These are phyloP conservation scores for Spathaspora gorwiae DNA, from an alignment of 805 yeast species.

Conservation along the genomic window DNA sequence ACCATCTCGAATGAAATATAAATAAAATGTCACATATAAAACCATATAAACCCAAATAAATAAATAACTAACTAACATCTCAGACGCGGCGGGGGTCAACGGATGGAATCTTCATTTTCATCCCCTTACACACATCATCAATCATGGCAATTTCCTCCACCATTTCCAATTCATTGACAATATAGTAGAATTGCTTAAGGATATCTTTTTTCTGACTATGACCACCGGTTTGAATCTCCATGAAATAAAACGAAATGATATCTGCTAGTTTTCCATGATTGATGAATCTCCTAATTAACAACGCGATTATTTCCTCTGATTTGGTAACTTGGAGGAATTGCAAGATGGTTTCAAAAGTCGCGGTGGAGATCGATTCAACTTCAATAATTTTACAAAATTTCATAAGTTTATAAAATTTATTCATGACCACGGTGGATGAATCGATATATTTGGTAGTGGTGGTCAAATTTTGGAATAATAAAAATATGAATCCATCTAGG, in stretches of 20 bases:
- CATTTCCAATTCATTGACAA: slow-evolving; percentile 22
- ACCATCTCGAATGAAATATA: no score
- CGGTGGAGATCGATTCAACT: slow-evolving; percentile 15
- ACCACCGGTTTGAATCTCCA: slow-evolving; percentile 19
- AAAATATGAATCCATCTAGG: not conserved
- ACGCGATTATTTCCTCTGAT: slow-evolving; percentile 18
- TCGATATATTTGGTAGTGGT: not conserved
- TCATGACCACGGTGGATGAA: not conserved
- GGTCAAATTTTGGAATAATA: not conserved
- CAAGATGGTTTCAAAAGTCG: slow-evolving; percentile 21
- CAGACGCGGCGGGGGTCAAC: no score
- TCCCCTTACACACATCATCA: slow-evolving; percentile 2
- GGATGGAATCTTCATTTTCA: no score
- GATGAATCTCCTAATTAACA: slow-evolving; percentile 23
- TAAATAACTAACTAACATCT: no score
- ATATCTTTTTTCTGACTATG: slow-evolving; percentile 16
- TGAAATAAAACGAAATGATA: slow-evolving; percentile 27
- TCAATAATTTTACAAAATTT: slow-evolving; percentile 20
- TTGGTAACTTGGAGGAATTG: slow-evolving; percentile 20
- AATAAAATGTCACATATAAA: no score
- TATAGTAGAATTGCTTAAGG: slow-evolving; percentile 18
- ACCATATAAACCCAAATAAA: no score
- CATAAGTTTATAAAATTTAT: slow-evolving; percentile 19
- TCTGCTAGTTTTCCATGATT: slow-evolving; percentile 10
- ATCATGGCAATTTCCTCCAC: slow-evolving; percentile 1